Evolutionary conservation across 768 basidiomycete species (phyloP).

Genomic region (Leucocoprinus birnbaumii): DNA sequence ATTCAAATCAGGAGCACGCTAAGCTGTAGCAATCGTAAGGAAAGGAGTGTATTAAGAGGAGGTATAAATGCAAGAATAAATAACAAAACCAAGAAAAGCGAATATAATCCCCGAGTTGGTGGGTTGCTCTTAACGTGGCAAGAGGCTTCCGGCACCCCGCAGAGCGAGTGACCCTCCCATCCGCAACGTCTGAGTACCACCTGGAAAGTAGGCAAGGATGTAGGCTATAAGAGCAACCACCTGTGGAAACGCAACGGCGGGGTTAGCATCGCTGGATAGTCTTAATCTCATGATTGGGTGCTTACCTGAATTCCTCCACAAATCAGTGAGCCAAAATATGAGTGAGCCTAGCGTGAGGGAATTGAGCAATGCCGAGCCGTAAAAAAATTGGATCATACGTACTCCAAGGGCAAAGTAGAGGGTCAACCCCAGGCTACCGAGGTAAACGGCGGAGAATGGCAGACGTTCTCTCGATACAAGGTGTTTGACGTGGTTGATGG

Average conservation of each 20-base stretch:
- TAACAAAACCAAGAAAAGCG: neutral
- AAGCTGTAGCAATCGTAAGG: neutral
- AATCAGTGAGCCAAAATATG: conserved; percentile 84
- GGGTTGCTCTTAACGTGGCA: conserved; percentile 58
- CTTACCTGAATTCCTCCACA: conserved; percentile 78
- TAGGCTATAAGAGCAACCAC: conserved; percentile 86
- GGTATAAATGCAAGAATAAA: conserved; percentile 11
- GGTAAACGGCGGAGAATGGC: conserved; percentile 82
- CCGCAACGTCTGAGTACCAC: conserved; percentile 76
- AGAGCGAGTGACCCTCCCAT: conserved; percentile 80
- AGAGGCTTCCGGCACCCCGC: conserved; percentile 77
- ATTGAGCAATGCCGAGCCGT: neutral
- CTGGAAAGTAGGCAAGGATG: conserved; percentile 94
- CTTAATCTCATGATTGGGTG: too few species aligned
- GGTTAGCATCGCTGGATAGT: too few species aligned
- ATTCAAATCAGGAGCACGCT: neutral
- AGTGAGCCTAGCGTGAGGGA: conserved; percentile 73
- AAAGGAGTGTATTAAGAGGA: neutral
- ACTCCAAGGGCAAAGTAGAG: conserved; percentile 92
- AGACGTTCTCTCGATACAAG: conserved; percentile 78
- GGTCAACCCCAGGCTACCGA: conserved; percentile 80
- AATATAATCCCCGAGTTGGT: neutral
- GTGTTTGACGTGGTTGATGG: conserved; percentile 90
- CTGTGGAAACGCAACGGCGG: conserved; percentile 27
- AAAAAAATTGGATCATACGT: conserved; percentile 23